These are phyloP conservation scores for Suhomyces atakaporum DNA, from an alignment of 1,139 yeast species.

Conservation along the genomic window DNA sequence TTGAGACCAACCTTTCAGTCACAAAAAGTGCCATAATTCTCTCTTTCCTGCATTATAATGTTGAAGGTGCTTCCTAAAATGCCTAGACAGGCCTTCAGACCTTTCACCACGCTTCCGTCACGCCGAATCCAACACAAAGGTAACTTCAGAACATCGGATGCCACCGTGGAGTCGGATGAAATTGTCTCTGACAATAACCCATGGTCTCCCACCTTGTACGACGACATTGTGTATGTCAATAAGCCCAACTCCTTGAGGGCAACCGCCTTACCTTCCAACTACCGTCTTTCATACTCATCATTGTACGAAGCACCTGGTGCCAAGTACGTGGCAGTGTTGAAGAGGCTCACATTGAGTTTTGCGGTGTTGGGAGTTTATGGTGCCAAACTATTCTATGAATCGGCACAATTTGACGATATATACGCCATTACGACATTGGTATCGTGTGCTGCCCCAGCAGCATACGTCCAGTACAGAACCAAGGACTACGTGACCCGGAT, in stretches of 20 bases:
- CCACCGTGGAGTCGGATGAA: conserved; percentile 46
- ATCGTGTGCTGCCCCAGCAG: conserved; percentile 49
- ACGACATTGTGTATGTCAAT: conserved; percentile 38
- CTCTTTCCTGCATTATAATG: too few relatives aligned
- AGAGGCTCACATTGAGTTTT: conserved; percentile 55
- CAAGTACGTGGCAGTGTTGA: conserved; percentile 55
- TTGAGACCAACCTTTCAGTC: too few relatives aligned
- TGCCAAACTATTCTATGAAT: conserved; percentile 54
- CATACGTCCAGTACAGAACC: conserved; percentile 56
- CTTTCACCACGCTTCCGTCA: neutral
- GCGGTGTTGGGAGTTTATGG: conserved; percentile 58
- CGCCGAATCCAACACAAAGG: conserved; percentile 9
- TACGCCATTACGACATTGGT: conserved; percentile 48
- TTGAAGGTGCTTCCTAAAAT: neutral
- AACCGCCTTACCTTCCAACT: conserved; percentile 41
- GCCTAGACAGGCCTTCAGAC: neutral
- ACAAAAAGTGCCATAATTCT: too few relatives aligned
- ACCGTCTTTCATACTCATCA: conserved; percentile 54
- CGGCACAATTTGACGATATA: conserved; percentile 57
- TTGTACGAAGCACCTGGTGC: conserved; percentile 59
- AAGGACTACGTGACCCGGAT: conserved; percentile 71
- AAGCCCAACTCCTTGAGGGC: conserved; percentile 19
- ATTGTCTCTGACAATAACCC: conserved; percentile 47
- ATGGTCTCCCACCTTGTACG: conserved; percentile 49
- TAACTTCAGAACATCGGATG: conserved; percentile 24